Evolutionary conservation across 2,329 filamentous ascomycete genomes (phyloP), one percentile per base, ranked within the genome.

Genomic region (Penicillium sp.): DNA sequence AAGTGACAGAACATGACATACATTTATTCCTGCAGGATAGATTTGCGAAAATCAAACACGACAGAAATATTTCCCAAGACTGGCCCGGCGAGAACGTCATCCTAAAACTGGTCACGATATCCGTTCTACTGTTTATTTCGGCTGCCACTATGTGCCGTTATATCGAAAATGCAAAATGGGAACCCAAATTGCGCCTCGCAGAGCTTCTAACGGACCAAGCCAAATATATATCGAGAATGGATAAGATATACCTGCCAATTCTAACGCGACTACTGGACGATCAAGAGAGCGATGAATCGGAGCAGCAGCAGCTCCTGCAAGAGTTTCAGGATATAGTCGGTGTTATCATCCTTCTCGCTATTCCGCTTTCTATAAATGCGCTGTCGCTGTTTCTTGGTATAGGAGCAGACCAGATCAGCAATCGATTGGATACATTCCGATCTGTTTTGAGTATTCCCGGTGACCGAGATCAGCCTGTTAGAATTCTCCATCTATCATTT

Each of bases 401-500:
- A 14, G 25, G 17, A 40, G 37, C 19, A 37, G 41, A 57, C 19
- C 25, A 38, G 4, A 60, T 62, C 5, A 50, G 25, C 12, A 56
- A 58, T 53, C 55, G 46, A 37, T 48, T 65, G 7, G 51, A 66
- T 50, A 51, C 31, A 30, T 59, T 66, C 25, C 60, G 44, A 1
- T 64, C 64, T 0, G 60, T 65, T 26, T 22, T 67, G 3, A 56
- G 45, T 10, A 22, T 67, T 3, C 61, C 64, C 5, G 14, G 16
- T 25, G 46, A 63, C 30, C 43, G 11, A 31, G 30, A 62, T 53
- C 22, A 25, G 6, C 59, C 63, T 36, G 42, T 66, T 10, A 41
- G 60, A 11, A 57, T 67, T n/a, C 55, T 69, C 10, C 67, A 69
- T 54, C 57, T 64, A 52, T 72, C 66, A 49, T 72, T 72, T 47